These are phyloP conservation scores for Staphylotrichum longicolle DNA, from an alignment of 495 filamentous ascomycete species.

Conservation along the genomic window DNA sequence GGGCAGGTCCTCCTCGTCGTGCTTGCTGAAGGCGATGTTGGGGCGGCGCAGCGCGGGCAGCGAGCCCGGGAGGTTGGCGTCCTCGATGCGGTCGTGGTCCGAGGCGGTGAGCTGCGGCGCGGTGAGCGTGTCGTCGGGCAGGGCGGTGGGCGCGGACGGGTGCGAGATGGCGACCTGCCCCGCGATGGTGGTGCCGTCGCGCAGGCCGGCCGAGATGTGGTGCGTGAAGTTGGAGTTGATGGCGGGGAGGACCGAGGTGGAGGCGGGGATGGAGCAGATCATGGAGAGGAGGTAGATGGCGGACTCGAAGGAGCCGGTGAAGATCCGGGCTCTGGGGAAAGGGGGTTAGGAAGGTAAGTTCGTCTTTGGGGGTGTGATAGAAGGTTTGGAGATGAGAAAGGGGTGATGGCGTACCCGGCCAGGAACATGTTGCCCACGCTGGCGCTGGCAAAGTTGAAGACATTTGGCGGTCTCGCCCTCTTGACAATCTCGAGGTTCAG, in stretches of 20 bases:
- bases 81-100: constrained; percentile 56
- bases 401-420: constrained; percentile 50
- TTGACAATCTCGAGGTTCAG: constrained; percentile 91
- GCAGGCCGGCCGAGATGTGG: constrained; percentile 83
- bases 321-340: constrained; percentile 61
- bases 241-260: constrained; percentile 77
- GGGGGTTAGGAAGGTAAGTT: not conserved
- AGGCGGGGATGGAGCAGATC: constrained; percentile 73
- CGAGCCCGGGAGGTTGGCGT: constrained; percentile 84
- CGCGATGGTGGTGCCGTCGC: constrained; percentile 73
- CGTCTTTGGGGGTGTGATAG: no score
- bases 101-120: constrained; percentile 29
- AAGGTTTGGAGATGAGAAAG: no score
- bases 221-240: constrained; percentile 93
- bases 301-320: constrained; percentile 76
- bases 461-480: constrained; percentile 68
- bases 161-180: constrained; percentile 94
- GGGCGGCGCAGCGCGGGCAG: constrained; percentile 74
- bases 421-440: constrained; percentile 94
- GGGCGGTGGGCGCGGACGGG: constrained; percentile 58
- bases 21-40: constrained; percentile 77
- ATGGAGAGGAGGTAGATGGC: constrained; percentile 78
- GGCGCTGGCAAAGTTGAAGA: constrained; percentile 84
- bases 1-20: constrained; percentile 61
- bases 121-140: constrained; percentile 41